Conservation (phyloP, 2,329 filamentous ascomycete species). For the Neofusicoccum sp. region DNA sequence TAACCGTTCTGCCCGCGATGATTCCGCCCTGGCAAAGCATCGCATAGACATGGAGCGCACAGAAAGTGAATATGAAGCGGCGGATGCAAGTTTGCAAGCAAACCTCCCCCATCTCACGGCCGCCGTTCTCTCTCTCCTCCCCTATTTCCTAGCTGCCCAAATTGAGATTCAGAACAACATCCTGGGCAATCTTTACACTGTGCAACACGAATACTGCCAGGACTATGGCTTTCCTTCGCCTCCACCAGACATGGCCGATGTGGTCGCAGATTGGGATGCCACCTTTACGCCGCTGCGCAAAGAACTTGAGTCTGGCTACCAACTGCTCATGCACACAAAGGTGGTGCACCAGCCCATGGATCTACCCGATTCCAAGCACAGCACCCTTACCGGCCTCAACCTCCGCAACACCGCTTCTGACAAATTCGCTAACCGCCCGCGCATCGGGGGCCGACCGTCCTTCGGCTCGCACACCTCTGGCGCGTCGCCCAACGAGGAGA, state of each 20-base stretch:
- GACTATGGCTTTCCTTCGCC: slow-evolving; percentile 71
- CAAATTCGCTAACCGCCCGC: slow-evolving; percentile 30
- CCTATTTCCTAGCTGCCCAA: slow-evolving; percentile 69
- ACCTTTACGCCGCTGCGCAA: slow-evolving; percentile 65
- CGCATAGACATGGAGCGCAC: slow-evolving; percentile 69
- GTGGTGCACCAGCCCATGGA: slow-evolving; percentile 61
- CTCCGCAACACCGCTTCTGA: slow-evolving; percentile 44
- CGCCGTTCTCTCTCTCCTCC: slow-evolving; percentile 73
- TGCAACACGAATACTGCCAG: slow-evolving; percentile 72
- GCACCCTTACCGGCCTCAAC: slow-evolving; percentile 51
- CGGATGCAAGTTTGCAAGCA: slow-evolving; percentile 73
- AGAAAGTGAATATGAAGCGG: slow-evolving; percentile 71
- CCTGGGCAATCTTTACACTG: slow-evolving; percentile 77
- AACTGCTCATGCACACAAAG: slow-evolving; percentile 67
- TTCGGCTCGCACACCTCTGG: slow-evolving; percentile 22
- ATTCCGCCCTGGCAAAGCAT: slow-evolving; percentile 68
- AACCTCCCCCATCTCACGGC: slow-evolving; percentile 72
- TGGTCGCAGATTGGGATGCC: slow-evolving; percentile 67
- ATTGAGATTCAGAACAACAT: slow-evolving; percentile 77
- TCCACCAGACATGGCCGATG: slow-evolving; percentile 70
- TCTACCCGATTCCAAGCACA: slow-evolving; percentile 48
- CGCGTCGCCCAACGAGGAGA: background rate
- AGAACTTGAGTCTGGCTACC: slow-evolving; percentile 66
- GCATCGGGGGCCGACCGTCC: slow-evolving; percentile 29
- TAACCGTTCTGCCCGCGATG: slow-evolving; percentile 72